These are phyloP conservation scores for Chrysanthemum lavandulifolium DNA, from an alignment of 129 eudicot species.

Conservation along the genomic window DNA sequence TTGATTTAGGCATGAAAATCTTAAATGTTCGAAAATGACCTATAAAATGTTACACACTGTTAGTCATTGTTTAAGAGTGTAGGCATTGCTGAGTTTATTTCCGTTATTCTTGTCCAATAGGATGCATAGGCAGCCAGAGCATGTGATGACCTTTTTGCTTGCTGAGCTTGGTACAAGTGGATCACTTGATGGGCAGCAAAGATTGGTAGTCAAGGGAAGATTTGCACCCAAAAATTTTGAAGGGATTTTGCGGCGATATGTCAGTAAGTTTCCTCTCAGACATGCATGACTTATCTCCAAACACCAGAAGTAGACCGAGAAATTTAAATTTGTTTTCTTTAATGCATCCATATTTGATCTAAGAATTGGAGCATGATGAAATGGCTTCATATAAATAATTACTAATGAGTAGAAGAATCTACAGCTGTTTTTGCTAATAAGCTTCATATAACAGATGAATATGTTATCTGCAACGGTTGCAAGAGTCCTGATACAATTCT, in stretches of 20 bases:
- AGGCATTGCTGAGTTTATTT: neutral
- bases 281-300: neutral
- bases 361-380: slow-evolving; percentile 2
- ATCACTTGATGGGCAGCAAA: slow-evolving; percentile 84
- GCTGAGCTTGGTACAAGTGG: slow-evolving; percentile 91
- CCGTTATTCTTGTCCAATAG: slow-evolving; percentile 20
- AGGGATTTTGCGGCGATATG: slow-evolving; percentile 69
- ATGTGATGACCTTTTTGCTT: slow-evolving; percentile 79
- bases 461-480: slow-evolving; percentile 49
- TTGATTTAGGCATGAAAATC: neutral
- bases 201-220: slow-evolving; percentile 73
- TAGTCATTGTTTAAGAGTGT: too few relatives aligned
- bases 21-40: neutral
- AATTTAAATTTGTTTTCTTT: neutral
- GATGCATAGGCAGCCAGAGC: slow-evolving; percentile 87
- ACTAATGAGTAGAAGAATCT: neutral
- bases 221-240: slow-evolving; percentile 83
- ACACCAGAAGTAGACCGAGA: neutral
- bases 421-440: slow-evolving; percentile 14
- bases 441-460: slow-evolving; percentile 30
- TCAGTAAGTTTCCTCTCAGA: slow-evolving; percentile 51
- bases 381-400: neutral
- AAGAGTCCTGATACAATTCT: slow-evolving; percentile 42
- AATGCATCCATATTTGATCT: neutral
- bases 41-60: too few relatives aligned